A percentile compares a stretch with the other conserved stretches of the same genome.
Evolutionary conservation across 768 basidiomycete genomes (phyloP).

Genomic region (Asterophora parasitica): DNA sequence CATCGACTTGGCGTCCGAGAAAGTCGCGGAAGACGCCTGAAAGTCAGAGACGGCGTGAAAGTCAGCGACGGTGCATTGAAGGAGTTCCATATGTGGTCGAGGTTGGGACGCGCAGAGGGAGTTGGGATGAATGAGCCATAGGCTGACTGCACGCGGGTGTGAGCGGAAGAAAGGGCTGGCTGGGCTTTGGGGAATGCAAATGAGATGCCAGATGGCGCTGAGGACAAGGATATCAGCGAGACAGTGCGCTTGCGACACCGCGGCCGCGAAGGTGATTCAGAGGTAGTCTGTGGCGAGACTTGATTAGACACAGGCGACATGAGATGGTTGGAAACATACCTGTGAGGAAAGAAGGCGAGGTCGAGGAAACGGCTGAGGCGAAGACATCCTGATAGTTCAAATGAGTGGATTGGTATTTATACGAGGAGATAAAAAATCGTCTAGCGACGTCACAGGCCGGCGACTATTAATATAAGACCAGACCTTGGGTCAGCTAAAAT

Average conservation of each 20-base stretch:
- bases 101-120: slow-evolving; percentile 14
- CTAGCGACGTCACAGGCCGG: not conserved
- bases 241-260: slow-evolving; percentile 15
- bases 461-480: not conserved
- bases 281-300: not conserved
- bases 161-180: slow-evolving; percentile 7
- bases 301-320: not conserved
- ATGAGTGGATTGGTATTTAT: slow-evolving; percentile 5
- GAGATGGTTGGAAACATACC: slow-evolving; percentile 5
- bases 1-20: slow-evolving; percentile 8
- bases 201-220: slow-evolving; percentile 15
- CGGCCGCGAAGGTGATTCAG: slow-evolving; percentile 3
- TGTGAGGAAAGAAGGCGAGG: not conserved
- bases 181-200: slow-evolving; percentile 11
- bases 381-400: not conserved
- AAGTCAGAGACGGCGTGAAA: slow-evolving; percentile 3
- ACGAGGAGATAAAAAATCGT: slow-evolving; percentile 5
- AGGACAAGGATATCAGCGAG: slow-evolving; percentile 15
- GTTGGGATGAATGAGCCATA: slow-evolving; percentile 21
- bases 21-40: not conserved
- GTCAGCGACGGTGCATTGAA: slow-evolving; percentile 2
- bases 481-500: not conserved
- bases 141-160: slow-evolving; percentile 9
- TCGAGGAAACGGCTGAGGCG: not conserved
- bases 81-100: slow-evolving; percentile 10